Percentiles rank a stretch among this genome's conserved stretches.
These are phyloP conservation scores for Penicillium glabrum DNA, from an alignment of 2,329 filamentous ascomycete genomes.

Conservation along the genomic window DNA sequence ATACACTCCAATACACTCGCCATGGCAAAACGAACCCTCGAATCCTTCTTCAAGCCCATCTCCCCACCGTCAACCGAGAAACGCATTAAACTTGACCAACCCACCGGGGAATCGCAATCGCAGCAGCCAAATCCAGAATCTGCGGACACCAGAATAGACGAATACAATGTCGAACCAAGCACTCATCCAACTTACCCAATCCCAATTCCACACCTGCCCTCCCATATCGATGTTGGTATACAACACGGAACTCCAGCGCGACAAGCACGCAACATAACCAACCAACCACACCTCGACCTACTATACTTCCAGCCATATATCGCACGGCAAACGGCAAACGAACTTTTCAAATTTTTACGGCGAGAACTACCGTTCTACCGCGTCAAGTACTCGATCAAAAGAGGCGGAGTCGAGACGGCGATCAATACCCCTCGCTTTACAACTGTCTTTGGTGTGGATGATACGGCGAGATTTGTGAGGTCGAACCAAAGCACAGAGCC, in stretches of 20 bases:
- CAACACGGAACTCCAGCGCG: conserved; percentile 47
- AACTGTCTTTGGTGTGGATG: conserved; percentile 62
- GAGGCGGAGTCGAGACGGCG: conserved; percentile 61
- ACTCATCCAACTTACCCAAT: conserved; percentile 55
- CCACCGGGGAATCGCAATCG: not conserved
- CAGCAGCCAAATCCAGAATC: not conserved
- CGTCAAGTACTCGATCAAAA: conserved; percentile 70
- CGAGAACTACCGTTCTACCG: conserved; percentile 73
- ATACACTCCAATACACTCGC: not conserved
- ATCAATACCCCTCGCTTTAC: conserved; percentile 64
- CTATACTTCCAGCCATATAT: conserved; percentile 76
- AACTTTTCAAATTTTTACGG: conserved; percentile 70
- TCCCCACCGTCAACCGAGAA: conserved; percentile 38
- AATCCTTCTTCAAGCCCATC: conserved; percentile 64
- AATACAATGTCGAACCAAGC: conserved; percentile 25
- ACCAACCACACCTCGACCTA: conserved; percentile 70
- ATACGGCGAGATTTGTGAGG: conserved; percentile 61
- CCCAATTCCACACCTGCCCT: conserved; percentile 50
- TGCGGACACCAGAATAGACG: not conserved
- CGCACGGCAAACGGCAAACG: conserved; percentile 53
- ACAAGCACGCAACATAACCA: conserved; percentile 58
- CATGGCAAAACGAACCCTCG: conserved; percentile 62
- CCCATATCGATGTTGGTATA: conserved; percentile 31
- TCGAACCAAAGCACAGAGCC: not conserved
- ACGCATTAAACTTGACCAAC: conserved; percentile 29